phyloP scores from a whole-genome alignment of 257 asterid species.

The Solanum piurae region DNA sequence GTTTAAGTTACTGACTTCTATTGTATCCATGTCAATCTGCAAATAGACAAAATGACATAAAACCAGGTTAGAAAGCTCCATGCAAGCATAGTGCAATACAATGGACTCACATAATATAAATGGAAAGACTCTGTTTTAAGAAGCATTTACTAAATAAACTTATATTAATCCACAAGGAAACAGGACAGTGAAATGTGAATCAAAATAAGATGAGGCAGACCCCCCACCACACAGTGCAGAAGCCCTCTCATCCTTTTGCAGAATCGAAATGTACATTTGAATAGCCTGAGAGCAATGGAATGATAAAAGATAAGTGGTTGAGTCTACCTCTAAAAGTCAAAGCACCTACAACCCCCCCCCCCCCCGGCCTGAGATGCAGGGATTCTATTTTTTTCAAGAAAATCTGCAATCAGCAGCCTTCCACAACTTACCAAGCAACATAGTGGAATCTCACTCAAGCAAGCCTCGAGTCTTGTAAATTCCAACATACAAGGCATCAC shows the following conservation, averaged over 20 bases:
- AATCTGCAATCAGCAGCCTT: not conserved
- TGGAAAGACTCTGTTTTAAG: not conserved
- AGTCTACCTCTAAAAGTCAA: not conserved
- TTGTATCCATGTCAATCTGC: conserved; percentile 99
- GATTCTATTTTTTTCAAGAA: not conserved
- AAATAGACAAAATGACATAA: conserved; percentile 11
- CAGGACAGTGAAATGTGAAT: not conserved
- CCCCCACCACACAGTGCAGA: not conserved
- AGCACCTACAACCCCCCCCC: not conserved
- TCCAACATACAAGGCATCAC: not conserved
- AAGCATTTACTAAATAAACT: not conserved
- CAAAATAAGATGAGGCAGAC: not conserved
- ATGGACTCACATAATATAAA: not conserved
- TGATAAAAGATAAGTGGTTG: not conserved
- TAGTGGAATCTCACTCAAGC: not conserved
- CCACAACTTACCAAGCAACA: not conserved
- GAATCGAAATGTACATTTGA: not conserved
- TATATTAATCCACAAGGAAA: not conserved
- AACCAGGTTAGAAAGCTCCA: not conserved
- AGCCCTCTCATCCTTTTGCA: not conserved
- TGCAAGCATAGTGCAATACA: not conserved
- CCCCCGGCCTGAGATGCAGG: not conserved
- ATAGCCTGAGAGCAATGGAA: not conserved
- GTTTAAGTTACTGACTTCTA: conserved; percentile 98
- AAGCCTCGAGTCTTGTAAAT: not conserved